Evolutionary conservation across 768 basidiomycete genomes (phyloP).

Genomic region (Serendipita sp.): DNA sequence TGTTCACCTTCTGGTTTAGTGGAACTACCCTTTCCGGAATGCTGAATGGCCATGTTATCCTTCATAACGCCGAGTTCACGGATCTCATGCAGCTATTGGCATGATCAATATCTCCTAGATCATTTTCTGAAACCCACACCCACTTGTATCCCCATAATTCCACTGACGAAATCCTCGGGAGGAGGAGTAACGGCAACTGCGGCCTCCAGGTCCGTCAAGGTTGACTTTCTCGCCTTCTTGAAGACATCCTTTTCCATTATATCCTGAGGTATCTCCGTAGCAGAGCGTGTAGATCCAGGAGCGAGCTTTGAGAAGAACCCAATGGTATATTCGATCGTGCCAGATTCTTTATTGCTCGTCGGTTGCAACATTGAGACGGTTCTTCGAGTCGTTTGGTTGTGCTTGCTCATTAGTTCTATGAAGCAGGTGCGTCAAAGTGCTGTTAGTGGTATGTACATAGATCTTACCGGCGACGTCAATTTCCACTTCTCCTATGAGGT

Average conservation of each 20-base stretch:
- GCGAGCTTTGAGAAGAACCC: conserved; percentile 8
- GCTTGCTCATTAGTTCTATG: conserved; percentile 1
- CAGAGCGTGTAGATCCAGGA: neutral
- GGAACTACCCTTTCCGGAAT: neutral
- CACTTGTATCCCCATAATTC: conserved; percentile 6
- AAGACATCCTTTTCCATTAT: neutral
- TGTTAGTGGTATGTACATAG: neutral
- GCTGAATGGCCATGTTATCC: neutral
- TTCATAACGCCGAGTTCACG: conserved; percentile 1
- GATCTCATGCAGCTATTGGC: neutral
- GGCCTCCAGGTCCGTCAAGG: conserved; percentile 8
- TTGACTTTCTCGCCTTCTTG: neutral
- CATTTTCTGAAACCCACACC: neutral
- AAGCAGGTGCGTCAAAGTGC: neutral
- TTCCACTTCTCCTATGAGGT: conserved; percentile 2
- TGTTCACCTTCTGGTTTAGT: neutral
- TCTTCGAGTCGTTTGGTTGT: neutral
- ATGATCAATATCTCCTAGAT: neutral
- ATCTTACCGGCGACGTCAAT: conserved; percentile 7
- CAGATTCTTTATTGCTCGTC: neutral
- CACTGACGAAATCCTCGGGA: neutral
- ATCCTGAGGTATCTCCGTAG: conserved; percentile 6
- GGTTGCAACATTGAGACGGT: neutral
- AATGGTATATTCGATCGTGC: conserved; percentile 5
- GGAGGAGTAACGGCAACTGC: conserved; percentile 8